Evolutionary conservation across 805 yeast genomes (phyloP), one percentile per base, ranked within the genome.

Genomic region (Saccharomycopsis sp.): DNA sequence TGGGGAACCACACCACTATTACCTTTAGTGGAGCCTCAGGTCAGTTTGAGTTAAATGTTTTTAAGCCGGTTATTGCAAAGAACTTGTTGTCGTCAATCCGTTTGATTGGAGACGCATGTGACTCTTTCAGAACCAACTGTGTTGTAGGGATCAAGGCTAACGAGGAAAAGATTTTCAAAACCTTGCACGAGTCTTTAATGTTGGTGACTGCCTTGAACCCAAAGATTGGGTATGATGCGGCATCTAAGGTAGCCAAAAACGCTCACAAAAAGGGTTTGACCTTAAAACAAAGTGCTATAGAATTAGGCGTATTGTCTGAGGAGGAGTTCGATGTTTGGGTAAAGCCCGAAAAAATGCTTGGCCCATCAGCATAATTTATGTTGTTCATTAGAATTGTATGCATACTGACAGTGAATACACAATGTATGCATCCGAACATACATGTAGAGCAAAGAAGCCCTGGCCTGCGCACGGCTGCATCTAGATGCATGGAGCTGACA

Each of bases 1-100:
- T 92, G 71, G 99, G 99, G 72, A 92, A 94, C 84, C 85, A 94
- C 75, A 75, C 97, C 50, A 83, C 97, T 62, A 88, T 92, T 74
- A 91, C 98, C 41, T 90, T 89, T 71, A 94, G 97, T 50, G 99
- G 99, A 69, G 97, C 99, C 46, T 89, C 96, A 44, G 99, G 99
- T 66, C 99, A 94, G 78, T 92, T 94, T 68, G 99, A 92, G 79
- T 84, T 92, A 74, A 92, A 92, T 73, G 99, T 91, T 47, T 92
- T 90, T 86, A 92, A 92, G 81, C 99, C 99, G 53, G 90, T 92
- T 56, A 76, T 92, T 89, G 89, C 89, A 68, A 79, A 91, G 60
- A 94, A 92, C 83, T 80, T 92, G 74, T 80, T 92, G 67, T 80
- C 87, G 59, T 90, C 97, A 9, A 78, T 91, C 66, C 84, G 97